phyloP scores from a whole-genome alignment of 2,329 filamentous ascomycete genomes.

The Alternaria angustiovoidea region DNA sequence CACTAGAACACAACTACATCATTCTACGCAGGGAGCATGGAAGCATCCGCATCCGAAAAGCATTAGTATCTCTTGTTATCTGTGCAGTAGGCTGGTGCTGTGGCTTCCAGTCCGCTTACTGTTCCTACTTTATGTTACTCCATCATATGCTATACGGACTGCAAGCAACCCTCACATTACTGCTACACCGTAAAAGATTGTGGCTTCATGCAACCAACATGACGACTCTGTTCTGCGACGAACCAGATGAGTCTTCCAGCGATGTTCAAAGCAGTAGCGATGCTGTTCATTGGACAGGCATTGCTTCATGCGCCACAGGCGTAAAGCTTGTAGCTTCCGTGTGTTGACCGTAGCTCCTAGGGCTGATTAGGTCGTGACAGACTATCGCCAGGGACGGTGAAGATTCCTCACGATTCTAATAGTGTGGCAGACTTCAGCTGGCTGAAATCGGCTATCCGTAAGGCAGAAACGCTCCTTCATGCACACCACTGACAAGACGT shows the following conservation, averaged over 20 bases:
- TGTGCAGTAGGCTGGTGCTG: neutral
- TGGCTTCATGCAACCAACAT: neutral
- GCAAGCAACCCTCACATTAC: neutral
- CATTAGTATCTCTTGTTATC: neutral
- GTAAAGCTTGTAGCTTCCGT: neutral
- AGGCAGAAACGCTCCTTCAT: neutral
- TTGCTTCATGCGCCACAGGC: neutral
- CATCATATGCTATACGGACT: neutral
- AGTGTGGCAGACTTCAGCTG: neutral
- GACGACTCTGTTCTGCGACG: neutral
- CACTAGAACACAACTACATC: slow-evolving; percentile 1
- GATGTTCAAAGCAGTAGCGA: neutral
- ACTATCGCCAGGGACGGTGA: neutral
- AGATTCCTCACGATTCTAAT: neutral
- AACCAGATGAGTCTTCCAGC: neutral
- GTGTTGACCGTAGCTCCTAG: neutral
- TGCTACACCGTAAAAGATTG: slow-evolving; percentile 3
- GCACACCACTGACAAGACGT: neutral
- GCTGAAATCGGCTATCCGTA: neutral
- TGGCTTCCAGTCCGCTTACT: neutral
- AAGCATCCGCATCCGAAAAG: neutral
- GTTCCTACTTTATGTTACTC: neutral
- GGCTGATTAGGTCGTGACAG: neutral
- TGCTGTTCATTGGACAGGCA: neutral
- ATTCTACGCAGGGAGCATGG: neutral